Percentiles rank a stretch among this genome's conserved stretches.
Evolutionary conservation across 2,329 filamentous ascomycete species (phyloP).

Genomic region (Diaporthe sp.): DNA sequence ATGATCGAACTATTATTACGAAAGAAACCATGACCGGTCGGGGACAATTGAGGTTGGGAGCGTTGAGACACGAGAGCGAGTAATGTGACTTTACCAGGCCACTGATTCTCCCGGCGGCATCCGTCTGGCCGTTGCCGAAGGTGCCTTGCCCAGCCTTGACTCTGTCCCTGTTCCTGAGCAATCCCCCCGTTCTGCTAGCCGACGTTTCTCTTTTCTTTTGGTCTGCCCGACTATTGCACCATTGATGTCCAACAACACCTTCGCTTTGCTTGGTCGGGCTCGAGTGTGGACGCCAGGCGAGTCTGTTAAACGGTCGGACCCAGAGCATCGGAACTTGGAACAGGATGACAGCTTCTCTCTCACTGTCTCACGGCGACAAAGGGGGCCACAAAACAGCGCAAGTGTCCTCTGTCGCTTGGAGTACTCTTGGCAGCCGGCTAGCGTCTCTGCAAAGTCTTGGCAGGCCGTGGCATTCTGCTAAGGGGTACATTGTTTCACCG

Average conservation of each 20-base stretch:
- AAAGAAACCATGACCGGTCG: constrained; percentile 15
- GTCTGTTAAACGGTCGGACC: constrained; percentile 17
- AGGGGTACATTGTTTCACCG: not conserved
- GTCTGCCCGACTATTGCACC: not conserved
- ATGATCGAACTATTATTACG: constrained; percentile 19
- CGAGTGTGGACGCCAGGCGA: not conserved
- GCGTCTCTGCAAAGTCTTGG: constrained; percentile 28
- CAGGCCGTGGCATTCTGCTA: constrained; percentile 29
- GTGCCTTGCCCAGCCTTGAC: not conserved
- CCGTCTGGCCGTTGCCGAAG: constrained; percentile 16
- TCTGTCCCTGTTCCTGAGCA: not conserved
- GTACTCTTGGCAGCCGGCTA: constrained; percentile 23
- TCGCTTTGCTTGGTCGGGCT: not conserved
- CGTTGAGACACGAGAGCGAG: constrained; percentile 24
- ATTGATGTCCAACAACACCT: not conserved
- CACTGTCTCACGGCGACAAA: not conserved
- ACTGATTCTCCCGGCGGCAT: constrained; percentile 16
- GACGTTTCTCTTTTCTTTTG: not conserved
- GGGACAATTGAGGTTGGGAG: constrained; percentile 5
- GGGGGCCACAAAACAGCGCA: constrained; percentile 31
- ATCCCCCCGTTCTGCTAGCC: not conserved
- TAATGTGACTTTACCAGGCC: constrained; percentile 30
- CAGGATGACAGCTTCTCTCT: not conserved
- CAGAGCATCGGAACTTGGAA: constrained; percentile 16
- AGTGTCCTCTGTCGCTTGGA: constrained; percentile 18